Percentiles rank a stretch among this genome's conserved stretches.
phyloP scores from a whole-genome alignment of 768 basidiomycete species.

The Tricholoma terreum region DNA sequence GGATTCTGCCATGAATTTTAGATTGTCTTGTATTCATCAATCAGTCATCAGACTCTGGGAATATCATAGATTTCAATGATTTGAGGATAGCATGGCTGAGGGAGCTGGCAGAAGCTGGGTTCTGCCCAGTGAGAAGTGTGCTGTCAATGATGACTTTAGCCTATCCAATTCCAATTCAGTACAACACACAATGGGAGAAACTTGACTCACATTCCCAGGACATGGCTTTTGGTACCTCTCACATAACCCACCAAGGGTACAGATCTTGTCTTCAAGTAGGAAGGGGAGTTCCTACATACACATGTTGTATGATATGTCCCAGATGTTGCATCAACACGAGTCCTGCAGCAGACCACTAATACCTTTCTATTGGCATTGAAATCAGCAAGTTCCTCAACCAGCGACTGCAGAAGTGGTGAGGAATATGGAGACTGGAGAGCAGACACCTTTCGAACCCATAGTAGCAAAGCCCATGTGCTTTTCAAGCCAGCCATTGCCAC shows the following conservation, averaged over 20 bases:
- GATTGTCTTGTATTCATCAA: too few relatives aligned
- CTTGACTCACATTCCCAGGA: constrained; percentile 48
- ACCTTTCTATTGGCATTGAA: too few relatives aligned
- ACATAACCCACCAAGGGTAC: constrained; percentile 61
- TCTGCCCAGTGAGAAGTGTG: constrained; percentile 68
- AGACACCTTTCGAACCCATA: too few relatives aligned
- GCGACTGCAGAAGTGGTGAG: too few relatives aligned
- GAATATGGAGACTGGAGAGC: too few relatives aligned
- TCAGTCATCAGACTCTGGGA: neutral
- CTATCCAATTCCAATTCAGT: constrained; percentile 17
- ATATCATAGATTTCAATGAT: constrained; percentile 39
- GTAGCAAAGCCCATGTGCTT: too few relatives aligned
- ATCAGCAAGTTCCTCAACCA: too few relatives aligned
- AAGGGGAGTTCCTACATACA: constrained; percentile 56
- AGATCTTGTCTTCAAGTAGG: constrained; percentile 65
- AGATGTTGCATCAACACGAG: too few relatives aligned
- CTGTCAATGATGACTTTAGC: constrained; percentile 55
- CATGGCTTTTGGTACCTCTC: constrained; percentile 55
- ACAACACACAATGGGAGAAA: neutral
- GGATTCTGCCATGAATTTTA: too few relatives aligned
- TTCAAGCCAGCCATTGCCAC: too few relatives aligned
- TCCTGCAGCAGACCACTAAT: too few relatives aligned
- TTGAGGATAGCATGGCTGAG: constrained; percentile 57
- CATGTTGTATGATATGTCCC: neutral
- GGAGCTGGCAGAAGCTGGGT: constrained; percentile 61